These are phyloP conservation scores for Persicaria maculosa DNA, from an alignment of 148 eudicot species.

Conservation along the genomic window DNA sequence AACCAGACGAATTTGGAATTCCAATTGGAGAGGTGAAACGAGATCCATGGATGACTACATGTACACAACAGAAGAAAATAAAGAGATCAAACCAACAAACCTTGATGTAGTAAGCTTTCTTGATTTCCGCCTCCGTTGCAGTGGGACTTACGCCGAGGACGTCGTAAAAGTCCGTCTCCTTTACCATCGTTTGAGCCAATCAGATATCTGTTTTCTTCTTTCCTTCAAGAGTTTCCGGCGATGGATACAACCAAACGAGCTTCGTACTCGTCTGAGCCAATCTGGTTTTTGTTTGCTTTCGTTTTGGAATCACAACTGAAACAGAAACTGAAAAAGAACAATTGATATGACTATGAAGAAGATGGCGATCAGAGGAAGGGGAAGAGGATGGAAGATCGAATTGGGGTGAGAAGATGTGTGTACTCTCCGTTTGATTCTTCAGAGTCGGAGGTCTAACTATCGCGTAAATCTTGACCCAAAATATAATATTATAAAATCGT, in stretches of 20 bases:
- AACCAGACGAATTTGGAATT: background rate
- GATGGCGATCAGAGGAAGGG: background rate
- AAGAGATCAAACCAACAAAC: slow-evolving; percentile 19
- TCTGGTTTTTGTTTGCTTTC: background rate
- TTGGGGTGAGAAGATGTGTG: background rate
- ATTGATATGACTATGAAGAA: background rate
- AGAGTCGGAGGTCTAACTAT: slow-evolving; percentile 5
- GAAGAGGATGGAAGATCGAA: background rate
- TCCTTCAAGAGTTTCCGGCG: background rate
- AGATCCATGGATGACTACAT: background rate
- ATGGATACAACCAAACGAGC: background rate
- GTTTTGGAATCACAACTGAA: background rate
- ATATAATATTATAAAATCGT: background rate
- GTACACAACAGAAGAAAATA: background rate
- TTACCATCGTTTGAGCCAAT: slow-evolving; percentile 45
- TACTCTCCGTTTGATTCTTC: background rate
- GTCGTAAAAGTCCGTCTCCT: slow-evolving; percentile 82
- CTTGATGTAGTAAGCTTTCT: slow-evolving; percentile 83
- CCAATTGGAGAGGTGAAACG: background rate
- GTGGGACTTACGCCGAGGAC: slow-evolving; percentile 69
- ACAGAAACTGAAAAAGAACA: background rate
- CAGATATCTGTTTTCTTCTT: background rate
- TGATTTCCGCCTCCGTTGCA: slow-evolving; percentile 77
- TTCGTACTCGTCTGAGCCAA: background rate
- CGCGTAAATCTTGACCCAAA: background rate